phyloP scores from a whole-genome alignment of 169 alveolate genomes.

The Plasmodium cynomolgi region DNA sequence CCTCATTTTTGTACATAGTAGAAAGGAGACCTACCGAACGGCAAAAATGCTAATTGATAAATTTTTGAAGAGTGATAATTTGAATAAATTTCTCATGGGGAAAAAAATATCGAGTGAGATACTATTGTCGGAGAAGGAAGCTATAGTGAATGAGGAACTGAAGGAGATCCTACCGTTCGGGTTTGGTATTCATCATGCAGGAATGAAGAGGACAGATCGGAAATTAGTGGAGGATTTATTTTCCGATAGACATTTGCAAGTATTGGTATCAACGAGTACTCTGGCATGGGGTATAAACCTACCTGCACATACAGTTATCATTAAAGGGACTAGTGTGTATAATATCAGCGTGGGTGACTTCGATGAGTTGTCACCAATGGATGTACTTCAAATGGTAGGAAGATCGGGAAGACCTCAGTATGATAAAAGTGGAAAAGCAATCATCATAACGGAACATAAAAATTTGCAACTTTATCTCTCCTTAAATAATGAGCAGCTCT shows the following conservation, averaged over 20 bases:
- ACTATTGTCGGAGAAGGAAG: constrained; percentile 91
- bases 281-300: constrained; percentile 99
- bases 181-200: constrained; percentile 99
- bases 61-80: constrained; percentile 91
- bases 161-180: constrained; percentile 98
- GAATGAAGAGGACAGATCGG: constrained; percentile 97
- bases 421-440: constrained; percentile 99
- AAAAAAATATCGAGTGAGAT: constrained; percentile 93
- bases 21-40: constrained; percentile 99
- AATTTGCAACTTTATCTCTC: constrained; percentile 97
- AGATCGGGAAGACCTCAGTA: constrained; percentile 99
- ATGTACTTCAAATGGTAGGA: constrained; percentile 99
- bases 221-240: constrained; percentile 97
- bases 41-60: constrained; percentile 93
- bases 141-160: constrained; percentile 90
- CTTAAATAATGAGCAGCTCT: constrained; percentile 96
- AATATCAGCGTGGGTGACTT: constrained; percentile 98
- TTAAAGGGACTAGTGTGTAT: constrained; percentile 99
- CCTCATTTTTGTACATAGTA: constrained; percentile 98
- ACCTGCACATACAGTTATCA: constrained; percentile 99
- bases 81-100: constrained; percentile 89
- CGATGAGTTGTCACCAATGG: constrained; percentile 98
- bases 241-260: constrained; percentile 96
- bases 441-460: constrained; percentile 96
- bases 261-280: constrained; percentile 99